A percentile compares a stretch with the other conserved stretches of the same genome.
phyloP scores from a whole-genome alignment of 192 early-diverging fungal species.

The Chytriomyces hyalinus region DNA sequence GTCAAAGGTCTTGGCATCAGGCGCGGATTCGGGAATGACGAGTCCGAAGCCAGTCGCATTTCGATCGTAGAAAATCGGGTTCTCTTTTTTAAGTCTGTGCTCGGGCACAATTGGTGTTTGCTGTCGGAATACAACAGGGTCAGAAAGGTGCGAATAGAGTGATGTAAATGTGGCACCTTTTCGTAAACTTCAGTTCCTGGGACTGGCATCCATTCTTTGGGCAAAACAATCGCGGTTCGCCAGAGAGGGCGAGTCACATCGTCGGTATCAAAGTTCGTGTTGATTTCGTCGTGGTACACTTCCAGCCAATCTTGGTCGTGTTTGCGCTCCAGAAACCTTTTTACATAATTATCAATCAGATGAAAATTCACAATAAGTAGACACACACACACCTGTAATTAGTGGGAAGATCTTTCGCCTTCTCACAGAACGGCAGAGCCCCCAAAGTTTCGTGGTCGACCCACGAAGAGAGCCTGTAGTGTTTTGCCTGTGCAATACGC shows the following conservation, averaged over 20 bases:
- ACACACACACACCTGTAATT: constrained; percentile 27
- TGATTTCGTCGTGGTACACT: constrained; percentile 43
- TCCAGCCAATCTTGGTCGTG: constrained; percentile 37
- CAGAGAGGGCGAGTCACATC: constrained; percentile 44
- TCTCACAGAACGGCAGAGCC: constrained; percentile 39
- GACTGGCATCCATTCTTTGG: constrained; percentile 39
- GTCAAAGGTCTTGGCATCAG: constrained; percentile 39
- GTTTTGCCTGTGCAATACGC: constrained; percentile 42
- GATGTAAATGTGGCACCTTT: background rate
- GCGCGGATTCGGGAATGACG: background rate
- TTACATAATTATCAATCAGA: background rate
- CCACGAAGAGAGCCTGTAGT: constrained; percentile 46
- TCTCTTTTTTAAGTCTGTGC: constrained; percentile 7
- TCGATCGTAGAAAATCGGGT: constrained; percentile 27
- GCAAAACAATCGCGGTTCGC: constrained; percentile 45
- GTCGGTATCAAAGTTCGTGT: constrained; percentile 51
- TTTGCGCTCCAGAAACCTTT: constrained; percentile 23
- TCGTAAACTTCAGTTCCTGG: constrained; percentile 10
- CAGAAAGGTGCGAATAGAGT: background rate
- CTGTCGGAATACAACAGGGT: background rate
- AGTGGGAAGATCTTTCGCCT: constrained; percentile 43
- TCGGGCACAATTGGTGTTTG: constrained; percentile 27
- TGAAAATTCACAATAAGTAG: background rate
- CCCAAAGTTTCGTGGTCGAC: constrained; percentile 46
- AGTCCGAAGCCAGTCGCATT: background rate